Conservation (phyloP, 805 yeast species). For the Hanseniaspora singularis region DNA sequence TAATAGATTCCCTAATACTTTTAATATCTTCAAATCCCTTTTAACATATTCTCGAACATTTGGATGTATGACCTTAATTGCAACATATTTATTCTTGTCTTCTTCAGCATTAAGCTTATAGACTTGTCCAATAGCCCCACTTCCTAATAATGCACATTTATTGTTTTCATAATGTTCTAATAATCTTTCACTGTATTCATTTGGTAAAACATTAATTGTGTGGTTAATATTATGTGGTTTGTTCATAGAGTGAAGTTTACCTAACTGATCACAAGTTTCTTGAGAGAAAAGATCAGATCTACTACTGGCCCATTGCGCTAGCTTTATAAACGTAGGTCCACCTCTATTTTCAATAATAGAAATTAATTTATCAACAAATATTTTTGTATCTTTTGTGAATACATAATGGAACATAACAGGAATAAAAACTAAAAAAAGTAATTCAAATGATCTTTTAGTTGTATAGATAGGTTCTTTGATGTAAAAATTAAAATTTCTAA, state of each 20-base stretch:
- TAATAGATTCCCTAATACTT: slow-evolving; percentile 57
- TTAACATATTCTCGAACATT: slow-evolving; percentile 56
- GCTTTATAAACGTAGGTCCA: slow-evolving; percentile 81
- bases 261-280: slow-evolving; percentile 64
- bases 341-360: slow-evolving; percentile 31
- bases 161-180: no score
- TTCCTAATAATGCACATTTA: slow-evolving; percentile 48
- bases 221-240: slow-evolving; percentile 52
- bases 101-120: slow-evolving; percentile 56
- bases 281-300: slow-evolving; percentile 84
- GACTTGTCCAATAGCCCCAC: slow-evolving; percentile 98
- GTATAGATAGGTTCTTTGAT: slow-evolving; percentile 61
- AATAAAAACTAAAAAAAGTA: slow-evolving; percentile 8
- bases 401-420: slow-evolving; percentile 5
- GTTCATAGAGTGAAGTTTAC: slow-evolving; percentile 71
- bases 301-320: slow-evolving; percentile 99
- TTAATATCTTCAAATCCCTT: slow-evolving; percentile 78
- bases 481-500: neutral
- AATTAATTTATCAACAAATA: slow-evolving; percentile 4
- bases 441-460: slow-evolving; percentile 20
- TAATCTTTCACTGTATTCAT: slow-evolving; percentile 16
- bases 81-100: slow-evolving; percentile 37
- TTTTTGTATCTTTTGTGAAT: neutral
- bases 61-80: slow-evolving; percentile 88
- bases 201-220: slow-evolving; percentile 47